Evolutionary conservation across 2,329 filamentous ascomycete species (phyloP), one percentile per base, ranked within the genome.

Genomic region (Xylariales sp.): DNA sequence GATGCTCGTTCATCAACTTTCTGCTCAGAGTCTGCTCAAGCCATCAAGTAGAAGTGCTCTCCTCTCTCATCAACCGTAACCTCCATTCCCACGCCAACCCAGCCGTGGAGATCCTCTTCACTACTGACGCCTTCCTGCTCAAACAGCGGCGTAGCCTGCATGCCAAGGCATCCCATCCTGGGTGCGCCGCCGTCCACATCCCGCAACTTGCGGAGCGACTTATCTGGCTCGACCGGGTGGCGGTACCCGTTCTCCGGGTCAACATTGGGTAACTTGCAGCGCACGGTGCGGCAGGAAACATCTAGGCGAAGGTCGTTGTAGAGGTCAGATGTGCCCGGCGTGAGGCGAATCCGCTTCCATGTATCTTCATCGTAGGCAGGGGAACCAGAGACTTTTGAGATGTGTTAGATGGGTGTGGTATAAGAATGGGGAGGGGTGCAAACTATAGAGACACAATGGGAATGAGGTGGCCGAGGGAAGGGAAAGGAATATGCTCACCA

Each of bases 191-290:
- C 61, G 55, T 85, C 82, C 18, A 85, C 75, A 8, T 76, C 67
- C 10, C 82, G 71, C 48, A 74, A 72, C 46, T 71, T 71, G 24
- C 78, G 66, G 45, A 86, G 63, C 0, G 80, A 76, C 40, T 63
- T 66, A 52, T 80, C 76, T 0, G 82, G 78, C 60, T 84, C 73
- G 21, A 61, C 57, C 16, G 58, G 55, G 54, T 83, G 76, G 16
- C 71, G 70, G 28, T 71, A 54, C n/a, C 75, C 84, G 5, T 68
- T 80, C 14, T 67, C 65, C 1, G 74, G 82, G 56, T 87, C 72
- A 1, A 86, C 80, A 50, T 88, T 88, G 15, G 83, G 83, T 51
- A 88, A 59, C 51, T 80, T 84, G 63, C 84, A 88, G 41, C 84
- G 73, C 1, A 81, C 78, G 1, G 82, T 86, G 21, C 82, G 76